Base-by-base conservation (phyloP, 768 basidiomycete genomes). In the Inosperma sp. region DNA sequence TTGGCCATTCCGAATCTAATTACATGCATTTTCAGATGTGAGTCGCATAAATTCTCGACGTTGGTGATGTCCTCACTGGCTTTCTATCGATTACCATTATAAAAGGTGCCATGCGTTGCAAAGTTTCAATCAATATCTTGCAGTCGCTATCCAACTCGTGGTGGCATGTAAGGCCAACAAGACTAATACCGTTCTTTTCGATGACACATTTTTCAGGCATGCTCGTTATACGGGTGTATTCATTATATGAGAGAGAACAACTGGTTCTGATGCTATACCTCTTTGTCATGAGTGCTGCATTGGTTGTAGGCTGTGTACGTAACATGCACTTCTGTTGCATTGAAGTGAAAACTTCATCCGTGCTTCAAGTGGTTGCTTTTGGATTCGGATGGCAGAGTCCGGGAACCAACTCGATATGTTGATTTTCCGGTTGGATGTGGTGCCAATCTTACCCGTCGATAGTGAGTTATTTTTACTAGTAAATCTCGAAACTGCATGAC, bases 151-250 rank as follows among this genome's bases (percentile, higher is more conserved):
- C 9, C 73, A 75, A 49, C 33, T 65, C 23, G 50, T 69, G n/a
- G 64, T 71, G 7, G 69, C 66, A 16, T 53, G 73, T 69, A 52
- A 40, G 69, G 57, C 27, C 6, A 16, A 1, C 26, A 9, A 26
- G 13, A 33, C 39, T 7, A 21, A n/a, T 14, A 6, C n/a, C 22
- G 27, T 26, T 31, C 25, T 6, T 19, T 17, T 34, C 17, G 37
- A 16, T 19, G 19, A 26, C 40, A 7, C 10, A 16, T 25, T 7
- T 25, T 33, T 14, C 49, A 65, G 62, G 52, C 31, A 60, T 61
- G 53, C 61, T 74, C 37, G 70, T 72, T 6, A 72, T 76, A 63
- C 68, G 75, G 8, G 72, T 68, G 41, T 72, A 72, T 48, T 74
- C 75, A 7, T 57, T 77, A 5, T 77, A 72, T 50, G 65, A 65